Base-by-base conservation (phyloP, 306 rosid species). In the Erythrophleum fordii region DNA sequence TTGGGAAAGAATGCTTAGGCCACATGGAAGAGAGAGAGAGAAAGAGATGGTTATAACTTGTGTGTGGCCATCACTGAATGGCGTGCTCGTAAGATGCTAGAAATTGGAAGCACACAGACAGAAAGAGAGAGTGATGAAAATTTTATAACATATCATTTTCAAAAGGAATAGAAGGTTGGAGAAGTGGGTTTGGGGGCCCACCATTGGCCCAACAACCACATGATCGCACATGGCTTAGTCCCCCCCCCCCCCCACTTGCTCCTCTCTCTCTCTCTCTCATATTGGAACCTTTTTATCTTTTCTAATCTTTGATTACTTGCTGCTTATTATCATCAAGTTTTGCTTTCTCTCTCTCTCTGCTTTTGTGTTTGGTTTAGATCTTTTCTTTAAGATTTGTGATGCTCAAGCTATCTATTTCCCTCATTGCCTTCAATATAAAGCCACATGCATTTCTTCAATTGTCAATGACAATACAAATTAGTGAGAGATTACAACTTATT, bases 111-210 rank as follows among this genome's bases (percentile, higher is more conserved):
- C 8, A 37, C 6, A 31, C 2, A 37, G 42, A 37, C 2, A 5
- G 20, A 16, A 1, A 48, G 53, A 2, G 53, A 12, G 53, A 48
- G 4, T 2, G 5, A 48, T 2, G 42, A 7, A 39, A 5, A 49
- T 58, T 9, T 11, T 8, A 8, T 2, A 23, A 23, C 6, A 58
- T 58, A 58, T 58, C 59, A 58, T 58, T 22, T 58, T 58, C 14
- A 55, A 58, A 58, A 58, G 64, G 64, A 41, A 67, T 45, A 41
- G 52, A 67, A 41, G 72, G 72, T 67, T 67, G 72, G 72, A 39
- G 53, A 41, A 68, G 73, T 68, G 73, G 73, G 35, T 68, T 13
- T 12, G 13, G n/a, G 53, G 73, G 53, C 53, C 73, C 73, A 68
- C 65, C 31, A 58, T 0, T 9, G 64, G 64, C 34, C 64, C 64